Percentiles rank a stretch among this genome's conserved stretches.
phyloP scores from a whole-genome alignment of 352 stramenopile species.

The Phytophthora pistaciae region DNA sequence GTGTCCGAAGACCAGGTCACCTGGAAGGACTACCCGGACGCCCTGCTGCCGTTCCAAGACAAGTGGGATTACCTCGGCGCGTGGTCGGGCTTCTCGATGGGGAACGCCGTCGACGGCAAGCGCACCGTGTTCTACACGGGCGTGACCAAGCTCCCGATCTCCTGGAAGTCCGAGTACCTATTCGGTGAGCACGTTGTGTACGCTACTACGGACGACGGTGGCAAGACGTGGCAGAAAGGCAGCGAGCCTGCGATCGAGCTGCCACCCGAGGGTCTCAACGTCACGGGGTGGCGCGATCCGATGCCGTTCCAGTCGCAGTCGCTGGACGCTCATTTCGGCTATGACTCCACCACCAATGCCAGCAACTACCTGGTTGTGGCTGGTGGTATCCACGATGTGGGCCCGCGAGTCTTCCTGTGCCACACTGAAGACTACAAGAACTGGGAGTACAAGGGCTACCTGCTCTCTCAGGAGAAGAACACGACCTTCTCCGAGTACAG shows the following conservation, averaged over 20 bases:
- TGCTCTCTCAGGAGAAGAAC: slow-evolving; percentile 63
- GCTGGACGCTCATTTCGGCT: slow-evolving; percentile 45
- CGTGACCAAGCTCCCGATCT: slow-evolving; percentile 52
- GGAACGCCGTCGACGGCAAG: slow-evolving; percentile 59
- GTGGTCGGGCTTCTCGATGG: slow-evolving; percentile 65
- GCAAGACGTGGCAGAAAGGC: slow-evolving; percentile 67
- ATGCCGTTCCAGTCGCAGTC: slow-evolving; percentile 59
- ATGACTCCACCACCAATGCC: slow-evolving; percentile 17
- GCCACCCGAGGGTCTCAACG: slow-evolving; percentile 49
- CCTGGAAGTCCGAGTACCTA: slow-evolving; percentile 59
- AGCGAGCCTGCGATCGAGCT: slow-evolving; percentile 48
- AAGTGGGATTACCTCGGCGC: slow-evolving; percentile 68
- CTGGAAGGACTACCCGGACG: slow-evolving; percentile 67
- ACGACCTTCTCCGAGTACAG: slow-evolving; percentile 63
- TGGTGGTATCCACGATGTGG: slow-evolving; percentile 55
- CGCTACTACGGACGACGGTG: slow-evolving; percentile 57
- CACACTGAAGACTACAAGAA: slow-evolving; percentile 55
- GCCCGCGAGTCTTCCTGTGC: slow-evolving; percentile 64
- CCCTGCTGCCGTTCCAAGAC: slow-evolving; percentile 54
- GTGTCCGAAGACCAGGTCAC: slow-evolving; percentile 67
- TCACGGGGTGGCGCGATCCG: slow-evolving; percentile 65
- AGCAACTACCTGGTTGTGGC: slow-evolving; percentile 70
- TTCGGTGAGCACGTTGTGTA: slow-evolving; percentile 69
- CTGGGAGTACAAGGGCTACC: slow-evolving; percentile 64
- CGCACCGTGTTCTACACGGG: slow-evolving; percentile 66